phyloP scores from a whole-genome alignment of 1,284 basidiomycete species.

The Rhodotorula sp. region DNA sequence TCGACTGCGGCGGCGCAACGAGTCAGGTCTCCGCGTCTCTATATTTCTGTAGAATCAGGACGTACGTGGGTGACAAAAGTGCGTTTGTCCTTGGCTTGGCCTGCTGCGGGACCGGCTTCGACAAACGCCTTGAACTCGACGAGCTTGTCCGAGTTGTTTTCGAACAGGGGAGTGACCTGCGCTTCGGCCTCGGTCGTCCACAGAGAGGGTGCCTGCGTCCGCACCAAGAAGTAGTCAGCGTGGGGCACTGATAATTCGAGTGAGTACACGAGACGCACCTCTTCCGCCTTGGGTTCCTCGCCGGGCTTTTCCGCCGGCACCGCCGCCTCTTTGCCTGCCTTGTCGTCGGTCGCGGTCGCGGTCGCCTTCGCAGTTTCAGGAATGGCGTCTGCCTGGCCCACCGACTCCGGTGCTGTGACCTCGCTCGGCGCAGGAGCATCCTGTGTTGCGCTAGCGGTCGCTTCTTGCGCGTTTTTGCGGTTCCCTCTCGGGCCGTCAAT shows the following conservation, averaged over 20 bases:
- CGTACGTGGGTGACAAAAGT: slow-evolving; percentile 16
- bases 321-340: neutral
- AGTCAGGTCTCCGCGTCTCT: neutral
- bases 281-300: neutral
- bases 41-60: neutral
- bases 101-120: slow-evolving; percentile 4
- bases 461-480: slow-evolving; percentile 7
- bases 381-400: neutral
- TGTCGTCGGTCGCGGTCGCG: neutral
- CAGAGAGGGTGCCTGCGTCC: neutral
- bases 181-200: slow-evolving; percentile 17
- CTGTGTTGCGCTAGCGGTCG: neutral
- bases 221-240: too few relatives aligned
- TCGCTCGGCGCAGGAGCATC: neutral
- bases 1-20: slow-evolving; percentile 58
- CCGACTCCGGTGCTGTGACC: neutral
- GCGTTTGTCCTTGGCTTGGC: slow-evolving; percentile 2
- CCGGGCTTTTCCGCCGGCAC: neutral
- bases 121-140: slow-evolving; percentile 30
- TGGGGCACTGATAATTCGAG: too few relatives aligned
- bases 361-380: neutral
- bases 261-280: neutral
- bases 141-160: slow-evolving; percentile 10
- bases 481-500: slow-evolving; percentile 59
- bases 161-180: slow-evolving; percentile 6